Base-by-base conservation (phyloP, 331 rosid species). In the Telfairia occidentalis region DNA sequence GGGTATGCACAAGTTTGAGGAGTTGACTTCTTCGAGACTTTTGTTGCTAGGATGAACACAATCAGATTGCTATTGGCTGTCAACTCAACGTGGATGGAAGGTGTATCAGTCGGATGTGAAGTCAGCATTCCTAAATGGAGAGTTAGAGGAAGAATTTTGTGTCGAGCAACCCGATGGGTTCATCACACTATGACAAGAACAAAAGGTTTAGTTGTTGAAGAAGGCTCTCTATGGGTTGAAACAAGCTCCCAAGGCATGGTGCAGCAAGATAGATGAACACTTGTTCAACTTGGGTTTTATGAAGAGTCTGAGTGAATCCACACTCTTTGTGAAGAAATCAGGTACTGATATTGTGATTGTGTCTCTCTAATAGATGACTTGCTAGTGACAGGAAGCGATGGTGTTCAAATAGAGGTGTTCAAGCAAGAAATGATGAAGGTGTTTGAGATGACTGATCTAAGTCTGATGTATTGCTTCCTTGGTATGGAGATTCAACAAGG, bases 21-120 rank as follows among this genome's bases (percentile, higher is more conserved):
- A 11, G 19, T 48, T 11, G 48, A 32, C 5, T 42, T 42, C 12
- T 42, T 5, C 5, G 5, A 32, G 37, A 32, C 37, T 32, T 32
- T 32, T 32, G 37, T 32, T 32, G 37, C 37, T 2, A 32, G 37
- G 37, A 32, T 32, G 37, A 5, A 32, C 37, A 42, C 2, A 6
- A 42, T 42, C 48, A 42, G 12, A 6, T 5, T 42, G 48, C 12
- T 6, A 10, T 10, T 42, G 9, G 48, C 48, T 45, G 2, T 10
- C 16, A 11, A 18, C 16, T 9, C 50, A 24, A 1, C 43, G 26
- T 3, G 32, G 38, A 12, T 57, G 35, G 53, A 26, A 32, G 2
- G 40, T 52, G 0, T 53, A 50, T 9, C 69, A 77, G 50, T 2
- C 52, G 18, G 75, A 76, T 75, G 73, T 67, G 19, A 75, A 80